phyloP scores from a whole-genome alignment of 2,329 filamentous ascomycete species.

The Aspergillaceae sp. region DNA sequence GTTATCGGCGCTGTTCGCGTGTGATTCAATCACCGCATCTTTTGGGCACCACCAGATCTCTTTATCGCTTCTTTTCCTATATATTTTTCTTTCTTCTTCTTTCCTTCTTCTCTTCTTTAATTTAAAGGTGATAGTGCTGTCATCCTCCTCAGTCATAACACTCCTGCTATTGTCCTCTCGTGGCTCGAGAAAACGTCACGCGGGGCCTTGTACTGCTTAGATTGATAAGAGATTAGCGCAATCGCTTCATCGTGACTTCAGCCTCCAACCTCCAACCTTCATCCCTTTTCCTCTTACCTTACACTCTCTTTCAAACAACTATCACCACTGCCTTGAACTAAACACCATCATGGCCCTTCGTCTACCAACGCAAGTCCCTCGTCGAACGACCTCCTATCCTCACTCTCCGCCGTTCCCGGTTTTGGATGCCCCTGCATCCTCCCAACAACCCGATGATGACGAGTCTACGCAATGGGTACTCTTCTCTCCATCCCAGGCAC shows the following conservation, averaged over 20 bases:
- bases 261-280: slow-evolving; percentile 1
- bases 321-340: neutral
- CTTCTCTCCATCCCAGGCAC: slow-evolving; percentile 65
- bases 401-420: slow-evolving; percentile 17
- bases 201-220: slow-evolving; percentile 7
- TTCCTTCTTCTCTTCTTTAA: neutral
- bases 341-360: slow-evolving; percentile 29
- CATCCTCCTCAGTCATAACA: no score
- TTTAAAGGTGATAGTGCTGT: no score
- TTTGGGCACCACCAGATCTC: neutral
- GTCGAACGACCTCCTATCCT: slow-evolving; percentile 26
- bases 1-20: neutral
- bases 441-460: slow-evolving; percentile 46
- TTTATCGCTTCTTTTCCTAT: neutral
- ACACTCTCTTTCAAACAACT: neutral
- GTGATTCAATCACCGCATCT: neutral
- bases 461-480: slow-evolving; percentile 92
- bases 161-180: no score
- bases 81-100: neutral
- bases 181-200: slow-evolving; percentile 1
- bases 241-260: neutral
- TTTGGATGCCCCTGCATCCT: slow-evolving; percentile 18
- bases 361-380: slow-evolving; percentile 28
- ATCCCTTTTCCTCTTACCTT: neutral
- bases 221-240: slow-evolving; percentile 4